Conservation (phyloP, 208 protist species). For the Porcisia hertigi region DNA sequence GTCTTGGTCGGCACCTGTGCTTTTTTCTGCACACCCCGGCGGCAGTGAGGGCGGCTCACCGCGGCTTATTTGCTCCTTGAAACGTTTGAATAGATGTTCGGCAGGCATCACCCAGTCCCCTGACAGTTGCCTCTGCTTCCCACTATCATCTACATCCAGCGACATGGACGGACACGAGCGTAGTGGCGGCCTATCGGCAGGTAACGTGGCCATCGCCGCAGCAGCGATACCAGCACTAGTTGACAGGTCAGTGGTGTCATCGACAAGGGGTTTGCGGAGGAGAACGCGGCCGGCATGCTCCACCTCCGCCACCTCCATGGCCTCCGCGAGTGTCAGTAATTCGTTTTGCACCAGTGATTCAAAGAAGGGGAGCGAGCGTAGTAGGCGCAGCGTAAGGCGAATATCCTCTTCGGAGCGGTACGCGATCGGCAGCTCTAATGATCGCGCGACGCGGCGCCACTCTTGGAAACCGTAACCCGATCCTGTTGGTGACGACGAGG, state of each 20-base stretch:
- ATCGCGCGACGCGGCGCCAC: constrained; percentile 56
- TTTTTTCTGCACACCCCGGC: not conserved
- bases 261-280: constrained; percentile 13
- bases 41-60: constrained; percentile 26
- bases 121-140: not conserved
- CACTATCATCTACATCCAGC: not conserved
- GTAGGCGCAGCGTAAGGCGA: constrained; percentile 36
- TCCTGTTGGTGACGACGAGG: not conserved
- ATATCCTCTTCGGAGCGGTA: constrained; percentile 60
- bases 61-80: constrained; percentile 20
- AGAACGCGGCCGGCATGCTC: constrained; percentile 21
- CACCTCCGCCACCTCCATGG: constrained; percentile 47
- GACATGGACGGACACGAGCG: not conserved
- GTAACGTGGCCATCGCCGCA: not conserved
- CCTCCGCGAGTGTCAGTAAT: constrained; percentile 49
- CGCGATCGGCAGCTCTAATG: constrained; percentile 54
- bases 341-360: constrained; percentile 48
- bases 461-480: constrained; percentile 10
- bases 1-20: not conserved
- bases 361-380: constrained; percentile 54
- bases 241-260: not conserved
- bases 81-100: constrained; percentile 18
- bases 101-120: constrained; percentile 15
- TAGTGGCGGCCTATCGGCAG: not conserved
- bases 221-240: not conserved